Evolutionary conservation across 2,329 filamentous ascomycete genomes (phyloP).

Genomic region (Aspergillus pseudonomiae): DNA sequence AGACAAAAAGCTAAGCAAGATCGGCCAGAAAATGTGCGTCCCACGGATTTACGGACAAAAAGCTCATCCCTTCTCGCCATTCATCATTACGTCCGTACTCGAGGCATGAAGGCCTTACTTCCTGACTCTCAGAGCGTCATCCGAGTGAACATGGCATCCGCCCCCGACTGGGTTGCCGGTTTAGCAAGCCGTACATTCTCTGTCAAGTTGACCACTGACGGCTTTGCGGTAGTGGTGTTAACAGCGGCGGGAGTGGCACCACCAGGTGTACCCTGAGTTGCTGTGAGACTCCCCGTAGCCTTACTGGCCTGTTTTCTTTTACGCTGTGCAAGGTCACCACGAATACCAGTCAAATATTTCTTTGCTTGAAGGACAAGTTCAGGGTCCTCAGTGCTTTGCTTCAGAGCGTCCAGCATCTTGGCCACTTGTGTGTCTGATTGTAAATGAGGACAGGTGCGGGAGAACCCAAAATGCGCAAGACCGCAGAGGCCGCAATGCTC

Average conservation of each 20-base stretch:
- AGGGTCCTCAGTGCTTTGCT: conserved; percentile 58
- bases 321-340: conserved; percentile 57
- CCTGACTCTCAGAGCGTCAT: not conserved
- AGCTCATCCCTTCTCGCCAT: not conserved
- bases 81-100: not conserved
- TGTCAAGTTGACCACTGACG: not conserved
- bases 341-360: conserved; percentile 61
- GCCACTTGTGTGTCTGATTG: conserved; percentile 64
- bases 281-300: conserved; percentile 13
- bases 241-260: conserved; percentile 2
- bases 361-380: conserved; percentile 57
- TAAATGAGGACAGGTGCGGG: conserved; percentile 64
- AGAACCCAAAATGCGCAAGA: conserved; percentile 61
- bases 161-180: not conserved
- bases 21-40: not conserved
- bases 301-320: conserved; percentile 44
- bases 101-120: not conserved
- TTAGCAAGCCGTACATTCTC: not conserved
- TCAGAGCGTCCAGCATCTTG: conserved; percentile 65
- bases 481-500: conserved; percentile 68
- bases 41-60: not conserved
- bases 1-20: not conserved
- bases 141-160: not conserved
- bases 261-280: not conserved
- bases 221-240: not conserved